Percentiles rank a stretch among this genome's conserved stretches.
phyloP scores from a whole-genome alignment of 495 filamentous ascomycete species.

The Astrothelium subdiscretum region DNA sequence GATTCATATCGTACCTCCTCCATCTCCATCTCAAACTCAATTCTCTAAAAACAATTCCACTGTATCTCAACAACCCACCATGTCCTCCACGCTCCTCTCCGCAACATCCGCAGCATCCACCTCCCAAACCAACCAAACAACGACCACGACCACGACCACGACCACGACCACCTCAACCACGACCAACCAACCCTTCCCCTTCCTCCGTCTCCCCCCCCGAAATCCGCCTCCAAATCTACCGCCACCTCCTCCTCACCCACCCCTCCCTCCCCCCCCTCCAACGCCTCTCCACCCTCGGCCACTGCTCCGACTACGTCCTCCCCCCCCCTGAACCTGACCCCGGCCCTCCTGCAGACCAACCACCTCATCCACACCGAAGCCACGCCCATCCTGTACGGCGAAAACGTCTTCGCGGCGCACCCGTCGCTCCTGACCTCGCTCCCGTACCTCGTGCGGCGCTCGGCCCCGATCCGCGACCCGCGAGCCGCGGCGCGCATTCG shows the following conservation, averaged over 20 bases:
- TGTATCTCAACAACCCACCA: background rate
- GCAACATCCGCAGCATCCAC: background rate
- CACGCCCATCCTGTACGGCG: constrained; percentile 21
- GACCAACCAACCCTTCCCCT: background rate
- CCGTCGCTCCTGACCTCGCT: constrained; percentile 32
- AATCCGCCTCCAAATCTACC: background rate
- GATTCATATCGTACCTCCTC: background rate
- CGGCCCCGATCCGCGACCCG: constrained; percentile 24
- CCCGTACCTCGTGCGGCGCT: constrained; percentile 30
- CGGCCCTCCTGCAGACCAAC: constrained; percentile 18
- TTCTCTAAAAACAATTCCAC: background rate
- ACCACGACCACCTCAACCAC: background rate
- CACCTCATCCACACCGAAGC: constrained; percentile 20
- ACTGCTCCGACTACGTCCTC: constrained; percentile 3
- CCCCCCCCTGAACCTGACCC: background rate
- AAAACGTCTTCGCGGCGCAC: constrained; percentile 41
- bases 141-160: background rate
- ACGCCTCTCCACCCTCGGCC: background rate
- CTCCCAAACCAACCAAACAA: background rate
- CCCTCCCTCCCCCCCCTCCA: background rate
- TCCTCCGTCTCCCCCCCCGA: background rate
- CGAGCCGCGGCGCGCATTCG: constrained; percentile 27
- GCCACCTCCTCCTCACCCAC: background rate
- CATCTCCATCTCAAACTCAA: background rate
- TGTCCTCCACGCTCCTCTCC: background rate